Conservation (phyloP, 805 yeast species). For the Hermanozyma aechmeae region DNA sequence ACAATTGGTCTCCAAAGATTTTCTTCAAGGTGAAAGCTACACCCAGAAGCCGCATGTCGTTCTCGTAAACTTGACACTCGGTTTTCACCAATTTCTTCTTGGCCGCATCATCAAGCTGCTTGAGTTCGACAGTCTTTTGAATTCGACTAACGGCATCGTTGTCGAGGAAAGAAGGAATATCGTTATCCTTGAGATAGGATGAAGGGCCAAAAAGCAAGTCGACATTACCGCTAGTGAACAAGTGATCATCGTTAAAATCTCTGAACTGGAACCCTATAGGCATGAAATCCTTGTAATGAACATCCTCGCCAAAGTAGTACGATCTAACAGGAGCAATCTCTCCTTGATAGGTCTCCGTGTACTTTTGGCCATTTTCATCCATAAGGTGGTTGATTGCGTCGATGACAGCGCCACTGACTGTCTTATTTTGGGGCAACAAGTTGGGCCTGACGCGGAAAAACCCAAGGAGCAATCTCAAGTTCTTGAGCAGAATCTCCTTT, state of each 20-base stretch:
- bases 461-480: constrained; percentile 8
- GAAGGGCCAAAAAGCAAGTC: constrained; percentile 15
- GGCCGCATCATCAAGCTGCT: constrained; percentile 1
- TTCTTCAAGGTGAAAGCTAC: constrained; percentile 14
- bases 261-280: constrained; percentile 44
- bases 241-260: constrained; percentile 51
- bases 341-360: too few relatives aligned
- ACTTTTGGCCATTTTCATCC: too few relatives aligned
- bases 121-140: constrained; percentile 7
- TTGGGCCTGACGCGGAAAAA: too few relatives aligned
- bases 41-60: constrained; percentile 17
- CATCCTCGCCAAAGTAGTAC: constrained; percentile 58
- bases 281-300: constrained; percentile 48
- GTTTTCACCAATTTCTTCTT: constrained; percentile 3
- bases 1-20: constrained; percentile 8
- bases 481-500: too few relatives aligned
- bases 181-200: constrained; percentile 4
- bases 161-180: constrained; percentile 14
- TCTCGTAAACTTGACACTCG: constrained; percentile 14
- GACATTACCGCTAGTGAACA: constrained; percentile 21
- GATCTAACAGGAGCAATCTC: constrained; percentile 46
- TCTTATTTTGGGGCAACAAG: too few relatives aligned
- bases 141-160: constrained; percentile 10
- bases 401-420: too few relatives aligned
- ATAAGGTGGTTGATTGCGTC: too few relatives aligned